Percentiles rank a stretch among this genome's conserved stretches.
These are phyloP conservation scores for Pyrenochaeta sp. DNA, from an alignment of 2,329 filamentous ascomycete genomes.

Conservation along the genomic window DNA sequence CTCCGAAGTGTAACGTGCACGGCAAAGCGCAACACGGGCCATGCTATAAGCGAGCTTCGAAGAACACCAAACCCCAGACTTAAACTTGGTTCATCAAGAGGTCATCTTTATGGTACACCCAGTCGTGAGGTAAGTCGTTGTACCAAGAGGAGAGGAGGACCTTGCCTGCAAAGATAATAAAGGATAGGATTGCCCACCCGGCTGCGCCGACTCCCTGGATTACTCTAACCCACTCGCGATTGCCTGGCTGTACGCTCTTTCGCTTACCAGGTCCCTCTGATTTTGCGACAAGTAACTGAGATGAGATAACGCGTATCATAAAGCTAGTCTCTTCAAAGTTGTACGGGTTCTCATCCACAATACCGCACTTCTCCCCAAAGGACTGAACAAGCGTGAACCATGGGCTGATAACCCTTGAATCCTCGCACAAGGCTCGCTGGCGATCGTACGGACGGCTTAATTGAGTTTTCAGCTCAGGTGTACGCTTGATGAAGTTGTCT, in stretches of 20 bases:
- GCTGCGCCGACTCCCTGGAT: constrained; percentile 27
- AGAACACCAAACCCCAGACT: no score
- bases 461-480: neutral
- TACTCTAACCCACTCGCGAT: constrained; percentile 38
- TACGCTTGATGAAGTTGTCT: neutral
- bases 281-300: constrained; percentile 12
- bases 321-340: constrained; percentile 31
- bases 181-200: constrained; percentile 13
- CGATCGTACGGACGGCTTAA: neutral
- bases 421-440: constrained; percentile 5
- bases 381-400: constrained; percentile 16
- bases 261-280: constrained; percentile 15
- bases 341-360: constrained; percentile 19
- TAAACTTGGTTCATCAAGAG: no score
- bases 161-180: constrained; percentile 16
- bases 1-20: no score
- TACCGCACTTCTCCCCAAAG: constrained; percentile 15
- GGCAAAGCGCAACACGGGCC: no score
- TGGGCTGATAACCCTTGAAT: constrained; percentile 5
- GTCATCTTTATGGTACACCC: no score
- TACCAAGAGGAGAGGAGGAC: constrained; percentile 19
- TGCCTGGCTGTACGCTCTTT: constrained; percentile 34
- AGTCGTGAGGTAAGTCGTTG: no score
- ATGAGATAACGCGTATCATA: constrained; percentile 18
- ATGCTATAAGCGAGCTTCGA: no score